Percentiles rank a stretch among this genome's conserved stretches.
Conservation (phyloP, 78 protist species). For the Corallochytrium limacisporum region DNA sequence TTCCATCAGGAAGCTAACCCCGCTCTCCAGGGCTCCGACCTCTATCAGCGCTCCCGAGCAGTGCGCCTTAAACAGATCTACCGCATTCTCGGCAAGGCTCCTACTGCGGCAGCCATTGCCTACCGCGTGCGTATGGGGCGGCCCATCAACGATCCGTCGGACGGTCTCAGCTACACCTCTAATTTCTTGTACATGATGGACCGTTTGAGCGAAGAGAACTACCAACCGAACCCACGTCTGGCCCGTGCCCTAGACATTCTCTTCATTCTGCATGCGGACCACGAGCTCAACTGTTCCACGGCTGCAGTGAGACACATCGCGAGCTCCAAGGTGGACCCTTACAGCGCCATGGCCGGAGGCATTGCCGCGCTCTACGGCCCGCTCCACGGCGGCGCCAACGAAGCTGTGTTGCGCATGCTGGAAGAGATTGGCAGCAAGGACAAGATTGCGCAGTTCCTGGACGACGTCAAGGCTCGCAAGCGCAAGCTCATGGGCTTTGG, state of each 20-base stretch:
- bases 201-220: slow-evolving; percentile 4
- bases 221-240: slow-evolving; percentile 19
- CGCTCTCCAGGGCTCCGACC: too few relatives aligned
- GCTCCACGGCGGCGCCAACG: slow-evolving; percentile 69
- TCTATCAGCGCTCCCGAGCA: background rate
- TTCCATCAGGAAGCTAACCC: slow-evolving; percentile 24
- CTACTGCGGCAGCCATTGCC: slow-evolving; percentile 63
- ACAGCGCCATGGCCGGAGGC: slow-evolving; percentile 36
- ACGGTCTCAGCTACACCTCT: slow-evolving; percentile 24
- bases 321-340: slow-evolving; percentile 41
- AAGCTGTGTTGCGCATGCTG: slow-evolving; percentile 41
- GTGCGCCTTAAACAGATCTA: slow-evolving; percentile 25
- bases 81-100: slow-evolving; percentile 49
- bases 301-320: slow-evolving; percentile 50
- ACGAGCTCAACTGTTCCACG: slow-evolving; percentile 70
- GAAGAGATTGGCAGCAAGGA: slow-evolving; percentile 52
- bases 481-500: slow-evolving; percentile 59
- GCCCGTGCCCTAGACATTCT: slow-evolving; percentile 43
- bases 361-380: slow-evolving; percentile 70
- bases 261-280: slow-evolving; percentile 66
- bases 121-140: slow-evolving; percentile 12
- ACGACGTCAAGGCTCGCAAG: slow-evolving; percentile 34
- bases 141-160: slow-evolving; percentile 33
- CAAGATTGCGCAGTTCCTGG: slow-evolving; percentile 20
- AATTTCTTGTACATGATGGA: slow-evolving; percentile 53